These are phyloP conservation scores for Alternaria angustiovoidea DNA, from an alignment of 2,329 filamentous ascomycete genomes.

Conservation along the genomic window DNA sequence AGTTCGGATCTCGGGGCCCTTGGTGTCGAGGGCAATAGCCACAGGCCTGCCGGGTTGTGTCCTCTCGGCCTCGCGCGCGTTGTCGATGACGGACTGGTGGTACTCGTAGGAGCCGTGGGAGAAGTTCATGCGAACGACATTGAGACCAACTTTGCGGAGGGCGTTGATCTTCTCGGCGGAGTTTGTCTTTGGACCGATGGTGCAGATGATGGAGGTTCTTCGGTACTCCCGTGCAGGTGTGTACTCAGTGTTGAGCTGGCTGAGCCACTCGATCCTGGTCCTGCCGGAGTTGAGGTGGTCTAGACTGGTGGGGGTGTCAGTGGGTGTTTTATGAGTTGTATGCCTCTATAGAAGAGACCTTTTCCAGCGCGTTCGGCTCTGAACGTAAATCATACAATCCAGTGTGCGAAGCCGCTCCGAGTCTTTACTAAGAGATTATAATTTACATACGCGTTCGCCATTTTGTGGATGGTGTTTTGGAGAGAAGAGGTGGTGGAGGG, in stretches of 20 bases:
- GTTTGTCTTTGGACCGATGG: constrained; percentile 99
- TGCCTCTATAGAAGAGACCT: neutral
- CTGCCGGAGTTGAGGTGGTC: constrained; percentile 82
- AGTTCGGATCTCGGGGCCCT: constrained; percentile 88
- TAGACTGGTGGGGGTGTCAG: constrained; percentile 32
- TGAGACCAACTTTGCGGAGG: constrained; percentile 88
- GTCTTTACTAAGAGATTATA: neutral
- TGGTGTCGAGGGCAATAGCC: constrained; percentile 90
- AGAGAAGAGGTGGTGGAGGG: constrained; percentile 18
- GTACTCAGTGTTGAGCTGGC: constrained; percentile 88
- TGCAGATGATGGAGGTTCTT: constrained; percentile 97
- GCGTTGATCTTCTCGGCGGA: constrained; percentile 95
- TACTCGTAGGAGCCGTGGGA: constrained; percentile 94
- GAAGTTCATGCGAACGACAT: constrained; percentile 99
- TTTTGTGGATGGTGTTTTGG: constrained; percentile 44
- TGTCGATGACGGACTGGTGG: constrained; percentile 97
- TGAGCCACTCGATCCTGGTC: constrained; percentile 74
- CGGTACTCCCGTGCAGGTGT: constrained; percentile 88
- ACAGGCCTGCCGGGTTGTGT: constrained; percentile 81
- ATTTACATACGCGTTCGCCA: constrained; percentile 71
- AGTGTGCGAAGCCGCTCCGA: neutral
- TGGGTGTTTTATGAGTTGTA: neutral
- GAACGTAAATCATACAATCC: neutral
- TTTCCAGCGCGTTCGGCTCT: neutral
- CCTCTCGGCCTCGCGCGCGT: constrained; percentile 86